phyloP scores from a whole-genome alignment of 2,329 filamentous ascomycete species.

The Fusarium siculi region DNA sequence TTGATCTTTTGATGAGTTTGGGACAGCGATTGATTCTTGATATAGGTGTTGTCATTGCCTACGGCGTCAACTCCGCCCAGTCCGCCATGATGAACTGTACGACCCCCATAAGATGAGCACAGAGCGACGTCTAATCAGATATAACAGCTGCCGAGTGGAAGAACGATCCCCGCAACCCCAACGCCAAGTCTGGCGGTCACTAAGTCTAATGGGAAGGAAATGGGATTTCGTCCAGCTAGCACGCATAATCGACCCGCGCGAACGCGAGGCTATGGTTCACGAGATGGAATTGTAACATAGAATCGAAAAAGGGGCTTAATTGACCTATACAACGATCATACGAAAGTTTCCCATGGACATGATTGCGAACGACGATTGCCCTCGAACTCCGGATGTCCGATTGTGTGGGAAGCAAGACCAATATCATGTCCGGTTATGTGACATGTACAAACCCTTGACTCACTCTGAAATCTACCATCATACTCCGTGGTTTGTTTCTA shows the following conservation, averaged over 20 bases:
- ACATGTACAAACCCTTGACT: conserved; percentile 68
- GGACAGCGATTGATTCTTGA: conserved; percentile 42
- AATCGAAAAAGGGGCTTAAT: conserved; percentile 50
- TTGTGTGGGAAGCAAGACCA: neutral
- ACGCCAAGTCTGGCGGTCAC: conserved; percentile 60
- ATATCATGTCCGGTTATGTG: neutral
- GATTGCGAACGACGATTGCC: neutral
- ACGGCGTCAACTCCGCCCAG: conserved; percentile 89
- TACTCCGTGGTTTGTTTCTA: conserved; percentile 79
- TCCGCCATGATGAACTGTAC: conserved; percentile 81
- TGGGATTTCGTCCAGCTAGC: conserved; percentile 37
- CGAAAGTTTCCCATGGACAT: conserved; percentile 1
- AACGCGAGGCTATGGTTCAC: conserved; percentile 37
- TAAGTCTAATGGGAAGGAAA: conserved; percentile 48
- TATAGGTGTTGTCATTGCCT: conserved; percentile 84
- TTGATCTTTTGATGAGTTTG: conserved; percentile 33
- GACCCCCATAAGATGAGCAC: conserved; percentile 6
- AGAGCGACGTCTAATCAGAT: conserved; percentile 43
- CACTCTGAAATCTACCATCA: conserved; percentile 81
- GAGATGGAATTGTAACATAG: conserved; percentile 57
- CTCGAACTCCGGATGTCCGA: conserved; percentile 8
- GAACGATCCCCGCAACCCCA: conserved; percentile 94
- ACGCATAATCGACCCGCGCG: conserved; percentile 43
- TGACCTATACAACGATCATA: conserved; percentile 46
- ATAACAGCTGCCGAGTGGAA: conserved; percentile 87